Conservation (phyloP, 768 basidiomycete species). For the Pulveroboletus ravenelii region DNA sequence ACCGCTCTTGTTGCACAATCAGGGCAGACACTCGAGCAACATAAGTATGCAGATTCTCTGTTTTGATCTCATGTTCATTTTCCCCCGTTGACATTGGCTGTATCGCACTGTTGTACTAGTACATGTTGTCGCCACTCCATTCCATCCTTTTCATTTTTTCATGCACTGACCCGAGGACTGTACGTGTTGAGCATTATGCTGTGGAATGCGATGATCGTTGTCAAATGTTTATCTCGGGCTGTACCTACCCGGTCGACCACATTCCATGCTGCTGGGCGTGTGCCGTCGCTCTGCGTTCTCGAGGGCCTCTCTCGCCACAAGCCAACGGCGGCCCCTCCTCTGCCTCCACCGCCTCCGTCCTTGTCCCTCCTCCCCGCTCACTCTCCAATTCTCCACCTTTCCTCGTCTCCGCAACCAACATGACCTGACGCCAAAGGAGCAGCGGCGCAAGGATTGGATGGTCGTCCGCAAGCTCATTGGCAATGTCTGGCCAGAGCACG, state of each 20-base stretch:
- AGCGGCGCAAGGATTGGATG: slow-evolving; percentile 78
- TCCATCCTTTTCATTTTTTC: too few species aligned
- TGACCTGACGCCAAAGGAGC: slow-evolving; percentile 33
- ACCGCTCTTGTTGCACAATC: neutral
- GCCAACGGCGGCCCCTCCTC: slow-evolving; percentile 8
- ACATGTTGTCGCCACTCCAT: slow-evolving; percentile 8
- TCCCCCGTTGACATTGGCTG: slow-evolving; percentile 3
- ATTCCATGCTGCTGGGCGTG: slow-evolving; percentile 21
- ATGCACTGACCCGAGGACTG: too few species aligned
- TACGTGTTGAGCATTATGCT: too few species aligned
- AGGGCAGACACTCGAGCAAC: neutral
- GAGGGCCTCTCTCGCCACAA: neutral
- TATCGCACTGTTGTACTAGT: slow-evolving; percentile 20
- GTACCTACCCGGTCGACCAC: neutral
- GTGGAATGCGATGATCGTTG: neutral
- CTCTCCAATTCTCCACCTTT: slow-evolving; percentile 17
- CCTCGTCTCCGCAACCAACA: slow-evolving; percentile 10
- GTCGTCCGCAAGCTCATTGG: slow-evolving; percentile 78
- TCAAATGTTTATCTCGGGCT: neutral
- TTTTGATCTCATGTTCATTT: slow-evolving; percentile 6
- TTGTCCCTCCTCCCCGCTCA: too few species aligned
- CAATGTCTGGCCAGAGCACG: slow-evolving; percentile 90
- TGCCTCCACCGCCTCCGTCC: slow-evolving; percentile 2
- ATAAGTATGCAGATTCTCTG: slow-evolving; percentile 3
- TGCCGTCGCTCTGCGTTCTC: slow-evolving; percentile 23